Base-by-base conservation (phyloP, 2,329 filamentous ascomycete genomes). In the Diplocarpon mali region DNA sequence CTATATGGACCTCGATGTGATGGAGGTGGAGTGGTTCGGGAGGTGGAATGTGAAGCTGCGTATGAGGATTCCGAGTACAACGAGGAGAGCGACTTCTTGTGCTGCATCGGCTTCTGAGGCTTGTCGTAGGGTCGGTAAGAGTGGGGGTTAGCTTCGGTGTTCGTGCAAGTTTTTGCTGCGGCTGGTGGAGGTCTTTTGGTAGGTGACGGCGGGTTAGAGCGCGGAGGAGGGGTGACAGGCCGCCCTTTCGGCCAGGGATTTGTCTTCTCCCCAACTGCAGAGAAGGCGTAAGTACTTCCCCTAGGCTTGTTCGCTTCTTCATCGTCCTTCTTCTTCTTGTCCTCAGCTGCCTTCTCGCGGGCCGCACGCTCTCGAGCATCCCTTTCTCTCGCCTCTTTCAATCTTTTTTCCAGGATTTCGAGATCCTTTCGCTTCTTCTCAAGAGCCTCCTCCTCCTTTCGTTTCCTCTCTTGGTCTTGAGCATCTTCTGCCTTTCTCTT, bases 11-110 rank as follows among this genome's bases (percentile, higher is more conserved):
- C 79, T 38, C 85, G 78, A 52, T 81, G 74, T 3, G 84, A 88
- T 1, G 85, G 82, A 13, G 89, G 87, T 8, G 89, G 85, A 5
- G 85, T 86, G 6, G 89, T 94, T 46, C 80, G 79, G 10, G 85
- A 75, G 1, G 89, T 95, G 13, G 85, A 88, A 47, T 86, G 79
- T 9, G 87, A 93, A 1, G 85, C 76, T 2, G 87, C 83, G 64
- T 90, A 95, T 0, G 87, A 94, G 12, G 83, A 84, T 58, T 94
- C 87, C 13, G 88, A 94, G 57, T 81, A 80, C 17, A 82, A 69
- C 0, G 83, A 83, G 24, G 83, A 80, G 14, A 75, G 70, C n/a
- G 83, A 82, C 46, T 75, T 76, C 49, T 74, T 76, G 51, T 77
- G 57, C 14, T 63, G 60, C 11, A 63, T 61, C 8, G 72, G 70